phyloP scores from a whole-genome alignment of 2,329 filamentous ascomycete species.

The Aspergillus sp. region DNA sequence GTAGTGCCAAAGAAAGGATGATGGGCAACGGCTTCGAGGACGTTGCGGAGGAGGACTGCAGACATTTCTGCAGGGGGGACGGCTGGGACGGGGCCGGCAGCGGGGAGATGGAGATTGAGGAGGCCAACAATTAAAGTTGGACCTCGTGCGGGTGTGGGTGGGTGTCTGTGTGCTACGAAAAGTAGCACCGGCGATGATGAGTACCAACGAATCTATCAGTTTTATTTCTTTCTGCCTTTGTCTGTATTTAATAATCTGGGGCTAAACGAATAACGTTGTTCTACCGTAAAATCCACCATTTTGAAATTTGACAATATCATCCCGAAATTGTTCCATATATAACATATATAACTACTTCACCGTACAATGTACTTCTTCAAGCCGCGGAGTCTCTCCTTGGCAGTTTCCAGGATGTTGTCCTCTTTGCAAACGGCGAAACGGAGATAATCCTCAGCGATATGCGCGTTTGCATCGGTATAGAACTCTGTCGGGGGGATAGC shows the following conservation, averaged over 20 bases:
- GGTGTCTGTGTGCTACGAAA: not conserved
- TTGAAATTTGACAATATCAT: no score
- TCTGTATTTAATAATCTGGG: not conserved
- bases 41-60: constrained; percentile 24
- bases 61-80: constrained; percentile 30
- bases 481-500: constrained; percentile 97
- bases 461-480: constrained; percentile 80
- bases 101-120: constrained; percentile 34
- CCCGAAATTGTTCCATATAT: no score
- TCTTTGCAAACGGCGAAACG: constrained; percentile 96
- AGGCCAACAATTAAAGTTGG: constrained; percentile 16
- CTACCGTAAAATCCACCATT: no score
- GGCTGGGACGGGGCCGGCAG: constrained; percentile 34
- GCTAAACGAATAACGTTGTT: not conserved
- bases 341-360: constrained; percentile 15
- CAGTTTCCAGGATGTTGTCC: constrained; percentile 76
- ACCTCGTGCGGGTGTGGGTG: not conserved
- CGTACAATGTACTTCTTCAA: constrained; percentile 67
- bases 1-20: constrained; percentile 22
- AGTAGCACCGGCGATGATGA: not conserved
- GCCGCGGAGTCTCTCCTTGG: constrained; percentile 72
- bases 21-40: constrained; percentile 29
- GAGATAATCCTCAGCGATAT: constrained; percentile 88
- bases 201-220: not conserved
- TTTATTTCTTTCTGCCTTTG: not conserved